Evolutionary conservation across 192 early-diverging fungal genomes (phyloP), one percentile per base, ranked within the genome.

Genomic region (Coemansia sp.): DNA sequence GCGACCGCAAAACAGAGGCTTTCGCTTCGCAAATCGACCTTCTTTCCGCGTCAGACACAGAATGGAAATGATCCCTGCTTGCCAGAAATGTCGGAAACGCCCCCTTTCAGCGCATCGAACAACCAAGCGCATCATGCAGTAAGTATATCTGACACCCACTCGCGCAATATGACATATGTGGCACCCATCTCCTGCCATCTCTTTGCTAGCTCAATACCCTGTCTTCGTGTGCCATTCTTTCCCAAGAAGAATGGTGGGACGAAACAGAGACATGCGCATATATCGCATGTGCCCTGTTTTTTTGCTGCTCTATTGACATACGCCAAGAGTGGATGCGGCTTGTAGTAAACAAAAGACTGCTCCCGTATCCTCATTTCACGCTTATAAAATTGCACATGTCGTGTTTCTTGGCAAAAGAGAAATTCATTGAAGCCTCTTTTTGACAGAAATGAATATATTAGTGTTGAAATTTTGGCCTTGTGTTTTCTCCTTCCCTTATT

Each of bases 1-100:
- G 65, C 71, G 2, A 55, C 76, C 6, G 71, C 76, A 41, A 77
- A 71, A 17, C 75, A 70, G 55, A 72, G 55, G 5, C 55, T 77
- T 38, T 57, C 70, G 7, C 40, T 77, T 41, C 75, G 75, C 52
- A 54, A 70, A 5, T 77, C 75, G 4, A 62, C 43, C 38, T 59
- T 77, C 54, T 77, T 72, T 40, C 65, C 45, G 53, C 59, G 66
- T 53, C 65, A 62, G 65, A 61, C n/a, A 9, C 66, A 68, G 20
- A 4, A 25, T 29, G 33, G 23, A 55, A 33, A 15, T n/a, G 41
- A 40, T 34, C 6, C 55, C 42, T 7, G 23, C 49, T 11, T 52
- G 49, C 4, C 49, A 13, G 23, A 8, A 0, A 52, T 25, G 49
- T 22, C 23, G 22, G 49, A 52, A 52, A 17, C 62, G 19, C 73